Conservation (phyloP, 2,329 filamentous ascomycete genomes). For the Domatiomyces globalis region DNA sequence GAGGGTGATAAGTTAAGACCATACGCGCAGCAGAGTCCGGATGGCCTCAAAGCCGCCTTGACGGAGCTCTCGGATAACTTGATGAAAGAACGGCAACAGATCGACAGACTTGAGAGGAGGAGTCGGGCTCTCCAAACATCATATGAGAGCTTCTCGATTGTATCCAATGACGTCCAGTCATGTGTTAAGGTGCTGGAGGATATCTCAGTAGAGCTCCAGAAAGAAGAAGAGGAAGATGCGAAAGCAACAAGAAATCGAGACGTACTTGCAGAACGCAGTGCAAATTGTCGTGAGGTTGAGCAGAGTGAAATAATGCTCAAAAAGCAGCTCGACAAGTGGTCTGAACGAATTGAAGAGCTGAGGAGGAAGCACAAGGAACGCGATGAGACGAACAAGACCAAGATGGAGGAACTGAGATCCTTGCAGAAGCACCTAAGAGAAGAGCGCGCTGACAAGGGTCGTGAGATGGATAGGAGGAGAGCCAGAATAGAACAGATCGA, state of each 20-base stretch:
- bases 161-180: conserved; percentile 69
- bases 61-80: conserved; percentile 70
- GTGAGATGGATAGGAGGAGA: conserved; percentile 80
- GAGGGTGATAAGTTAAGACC: conserved; percentile 82
- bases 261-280: conserved; percentile 71
- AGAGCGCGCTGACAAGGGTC: conserved; percentile 71
- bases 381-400: conserved; percentile 63
- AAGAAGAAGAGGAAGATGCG: conserved; percentile 80
- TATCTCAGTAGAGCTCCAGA: conserved; percentile 65
- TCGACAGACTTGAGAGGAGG: conserved; percentile 74
- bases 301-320: conserved; percentile 70
- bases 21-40: conserved; percentile 81
- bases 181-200: conserved; percentile 85
- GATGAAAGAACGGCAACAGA: conserved; percentile 63
- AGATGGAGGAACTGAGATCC: conserved; percentile 77
- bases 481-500: conserved; percentile 97
- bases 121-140: conserved; percentile 85
- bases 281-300: conserved; percentile 84
- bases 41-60: conserved; percentile 65
- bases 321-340: conserved; percentile 72
- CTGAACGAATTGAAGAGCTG: conserved; percentile 71
- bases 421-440: conserved; percentile 69
- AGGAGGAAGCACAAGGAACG: conserved; percentile 68
- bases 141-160: conserved; percentile 73
- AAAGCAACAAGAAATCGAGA: conserved; percentile 72